Evolutionary conservation across 23 red algal species (phyloP).

Genomic region (Gracilariopsis chorda): DNA sequence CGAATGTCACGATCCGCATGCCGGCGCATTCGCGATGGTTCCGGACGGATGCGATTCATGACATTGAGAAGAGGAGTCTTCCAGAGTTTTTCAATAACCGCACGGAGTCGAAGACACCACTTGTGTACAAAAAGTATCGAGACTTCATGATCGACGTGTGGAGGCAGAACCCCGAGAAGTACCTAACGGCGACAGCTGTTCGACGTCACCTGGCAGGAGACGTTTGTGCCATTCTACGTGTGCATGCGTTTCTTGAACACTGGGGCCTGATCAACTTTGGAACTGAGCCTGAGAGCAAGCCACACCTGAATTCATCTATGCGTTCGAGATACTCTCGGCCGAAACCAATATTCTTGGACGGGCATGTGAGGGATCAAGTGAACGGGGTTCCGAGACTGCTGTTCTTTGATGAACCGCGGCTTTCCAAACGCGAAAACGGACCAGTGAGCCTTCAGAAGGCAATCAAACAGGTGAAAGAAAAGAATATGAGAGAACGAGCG

Average conservation of each 20-base stretch:
- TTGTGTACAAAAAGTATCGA: slow-evolving; percentile 88
- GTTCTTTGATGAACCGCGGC: slow-evolving; percentile 84
- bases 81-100: slow-evolving; percentile 90
- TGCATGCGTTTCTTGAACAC: slow-evolving; percentile 97
- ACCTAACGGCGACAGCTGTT: slow-evolving; percentile 83
- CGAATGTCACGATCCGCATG: slow-evolving; percentile 66
- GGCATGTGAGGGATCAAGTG: slow-evolving; percentile 23
- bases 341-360: slow-evolving; percentile 44
- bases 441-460: slow-evolving; percentile 36
- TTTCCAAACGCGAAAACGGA: slow-evolving; percentile 29
- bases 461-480: slow-evolving; percentile 41
- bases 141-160: slow-evolving; percentile 96
- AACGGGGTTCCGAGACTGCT: slow-evolving; percentile 76
- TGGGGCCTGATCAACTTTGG: slow-evolving; percentile 99
- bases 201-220: slow-evolving; percentile 91
- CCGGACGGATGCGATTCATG: slow-evolving; percentile 83
- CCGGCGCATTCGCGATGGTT: slow-evolving; percentile 91
- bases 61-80: slow-evolving; percentile 80
- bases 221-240: slow-evolving; percentile 88
- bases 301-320: slow-evolving; percentile 42
- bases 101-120: slow-evolving; percentile 83
- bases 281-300: slow-evolving; percentile 78
- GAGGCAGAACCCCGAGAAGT: slow-evolving; percentile 76
- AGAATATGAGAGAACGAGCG: neutral
- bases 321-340: slow-evolving; percentile 26